phyloP scores from a whole-genome alignment of 805 yeast species.

The Candida loeiensis region DNA sequence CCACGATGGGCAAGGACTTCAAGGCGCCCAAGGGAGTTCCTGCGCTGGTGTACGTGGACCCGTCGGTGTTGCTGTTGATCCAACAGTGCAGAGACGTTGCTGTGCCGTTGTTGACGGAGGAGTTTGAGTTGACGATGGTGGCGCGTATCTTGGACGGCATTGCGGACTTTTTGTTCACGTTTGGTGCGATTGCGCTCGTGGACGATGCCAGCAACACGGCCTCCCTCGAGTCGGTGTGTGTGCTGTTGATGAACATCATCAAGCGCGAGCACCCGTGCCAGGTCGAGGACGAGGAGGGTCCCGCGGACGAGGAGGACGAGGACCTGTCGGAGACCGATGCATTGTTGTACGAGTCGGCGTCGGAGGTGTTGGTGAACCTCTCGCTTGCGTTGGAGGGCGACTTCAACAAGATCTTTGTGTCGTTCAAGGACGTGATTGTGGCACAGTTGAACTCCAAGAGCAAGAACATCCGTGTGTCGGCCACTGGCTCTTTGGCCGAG shows the following conservation, averaged over 20 bases:
- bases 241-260: conserved; percentile 66
- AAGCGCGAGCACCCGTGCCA: conserved; percentile 85
- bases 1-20: conserved; percentile 45
- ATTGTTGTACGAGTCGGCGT: conserved; percentile 74
- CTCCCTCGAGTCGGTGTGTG: conserved; percentile 62
- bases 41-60: conserved; percentile 55
- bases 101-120: conserved; percentile 62
- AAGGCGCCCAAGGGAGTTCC: conserved; percentile 64
- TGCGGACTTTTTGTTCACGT: conserved; percentile 59
- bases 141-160: conserved; percentile 72
- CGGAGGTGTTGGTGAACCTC: conserved; percentile 79
- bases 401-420: conserved; percentile 66
- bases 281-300: conserved; percentile 64
- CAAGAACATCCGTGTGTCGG: conserved; percentile 63
- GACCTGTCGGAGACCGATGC: conserved; percentile 52
- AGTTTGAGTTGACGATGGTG: conserved; percentile 81
- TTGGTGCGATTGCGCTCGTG: conserved; percentile 72
- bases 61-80: conserved; percentile 54
- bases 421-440: conserved; percentile 64
- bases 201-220: conserved; percentile 53
- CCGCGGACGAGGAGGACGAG: conserved; percentile 45
- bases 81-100: conserved; percentile 66
- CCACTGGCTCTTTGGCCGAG: conserved; percentile 90
- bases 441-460: conserved; percentile 58
- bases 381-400: conserved; percentile 76